Evolutionary conservation across 163 green algal species (phyloP).

Genomic region (Scenedesmus sp.): DNA sequence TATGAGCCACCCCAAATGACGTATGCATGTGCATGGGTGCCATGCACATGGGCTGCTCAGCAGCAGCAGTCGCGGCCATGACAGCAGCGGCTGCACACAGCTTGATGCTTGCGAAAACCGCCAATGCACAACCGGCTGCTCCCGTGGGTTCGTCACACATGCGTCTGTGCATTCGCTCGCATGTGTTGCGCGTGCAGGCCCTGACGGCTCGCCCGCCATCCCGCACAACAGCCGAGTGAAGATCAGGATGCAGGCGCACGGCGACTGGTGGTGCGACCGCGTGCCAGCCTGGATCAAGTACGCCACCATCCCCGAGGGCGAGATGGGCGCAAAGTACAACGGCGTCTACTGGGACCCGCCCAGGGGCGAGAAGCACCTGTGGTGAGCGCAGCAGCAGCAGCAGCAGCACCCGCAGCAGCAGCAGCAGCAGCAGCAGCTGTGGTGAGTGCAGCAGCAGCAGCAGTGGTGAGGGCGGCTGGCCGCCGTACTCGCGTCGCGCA

Average conservation of each 20-base stretch:
- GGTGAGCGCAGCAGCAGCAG: constrained; percentile 51
- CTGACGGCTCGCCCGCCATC: constrained; percentile 82
- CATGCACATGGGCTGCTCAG: too few relatives aligned
- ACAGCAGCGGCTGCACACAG: too few relatives aligned
- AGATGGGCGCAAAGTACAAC: constrained; percentile 91
- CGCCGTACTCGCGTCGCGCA: too few relatives aligned
- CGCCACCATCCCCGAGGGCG: constrained; percentile 63
- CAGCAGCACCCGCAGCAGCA: background rate
- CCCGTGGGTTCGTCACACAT: too few relatives aligned
- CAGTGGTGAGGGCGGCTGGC: too few relatives aligned
- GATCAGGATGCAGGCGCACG: constrained; percentile 78
- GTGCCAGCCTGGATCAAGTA: constrained; percentile 88
- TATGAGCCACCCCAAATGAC: too few relatives aligned
- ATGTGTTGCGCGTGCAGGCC: background rate
- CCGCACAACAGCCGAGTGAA: constrained; percentile 91
- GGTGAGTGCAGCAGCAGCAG: background rate
- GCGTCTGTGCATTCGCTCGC: too few relatives aligned
- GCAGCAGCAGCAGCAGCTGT: constrained; percentile 13
- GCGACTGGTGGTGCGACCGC: constrained; percentile 85
- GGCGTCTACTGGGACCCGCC: constrained; percentile 91
- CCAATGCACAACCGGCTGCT: too few relatives aligned
- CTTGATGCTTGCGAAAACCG: too few relatives aligned
- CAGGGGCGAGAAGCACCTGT: constrained; percentile 69
- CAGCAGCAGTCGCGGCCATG: background rate
- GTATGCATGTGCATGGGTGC: too few relatives aligned